Conservation (phyloP, 2,329 filamentous ascomycete genomes). For the Aspergillus oerlinghausenensis region DNA sequence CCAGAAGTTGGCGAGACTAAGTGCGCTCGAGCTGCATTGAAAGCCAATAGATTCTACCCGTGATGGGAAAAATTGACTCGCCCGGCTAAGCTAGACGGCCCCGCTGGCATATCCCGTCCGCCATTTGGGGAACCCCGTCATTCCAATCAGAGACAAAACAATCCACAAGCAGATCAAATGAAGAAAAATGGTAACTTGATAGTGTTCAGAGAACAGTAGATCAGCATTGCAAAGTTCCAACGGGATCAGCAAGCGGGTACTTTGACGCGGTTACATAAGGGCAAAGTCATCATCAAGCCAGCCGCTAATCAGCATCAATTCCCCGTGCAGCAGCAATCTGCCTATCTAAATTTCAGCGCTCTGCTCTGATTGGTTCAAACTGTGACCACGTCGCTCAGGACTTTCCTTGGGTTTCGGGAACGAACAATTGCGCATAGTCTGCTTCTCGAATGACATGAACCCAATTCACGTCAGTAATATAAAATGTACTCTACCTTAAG, state of each 20-base stretch:
- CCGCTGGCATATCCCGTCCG: constrained; percentile 21
- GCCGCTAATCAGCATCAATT: constrained; percentile 11
- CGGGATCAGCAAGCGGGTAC: constrained; percentile 8
- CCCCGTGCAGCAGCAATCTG: background rate
- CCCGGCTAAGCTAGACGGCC: constrained; percentile 19
- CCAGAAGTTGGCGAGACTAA: constrained; percentile 10
- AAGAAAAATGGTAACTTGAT: background rate
- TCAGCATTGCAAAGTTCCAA: background rate
- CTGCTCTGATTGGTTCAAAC: constrained; percentile 3
- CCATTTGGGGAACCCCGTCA: constrained; percentile 15
- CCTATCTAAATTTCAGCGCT: background rate
- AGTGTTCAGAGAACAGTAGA: background rate
- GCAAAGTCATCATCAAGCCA: constrained; percentile 1
- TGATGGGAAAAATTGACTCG: constrained; percentile 18
- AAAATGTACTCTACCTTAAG: constrained; percentile 1
- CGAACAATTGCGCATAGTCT: background rate
- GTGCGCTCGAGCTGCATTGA: constrained; percentile 8
- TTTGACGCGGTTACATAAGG: background rate
- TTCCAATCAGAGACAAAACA: constrained; percentile 4
- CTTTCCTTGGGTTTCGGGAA: background rate
- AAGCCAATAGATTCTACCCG: constrained; percentile 12
- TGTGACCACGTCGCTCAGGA: constrained; percentile 4
- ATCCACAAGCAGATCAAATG: constrained; percentile 1
- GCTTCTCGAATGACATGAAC: background rate
- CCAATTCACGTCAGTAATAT: background rate